Evolutionary conservation across 2,329 filamentous ascomycete genomes (phyloP).

Genomic region (Curvularia sp.): DNA sequence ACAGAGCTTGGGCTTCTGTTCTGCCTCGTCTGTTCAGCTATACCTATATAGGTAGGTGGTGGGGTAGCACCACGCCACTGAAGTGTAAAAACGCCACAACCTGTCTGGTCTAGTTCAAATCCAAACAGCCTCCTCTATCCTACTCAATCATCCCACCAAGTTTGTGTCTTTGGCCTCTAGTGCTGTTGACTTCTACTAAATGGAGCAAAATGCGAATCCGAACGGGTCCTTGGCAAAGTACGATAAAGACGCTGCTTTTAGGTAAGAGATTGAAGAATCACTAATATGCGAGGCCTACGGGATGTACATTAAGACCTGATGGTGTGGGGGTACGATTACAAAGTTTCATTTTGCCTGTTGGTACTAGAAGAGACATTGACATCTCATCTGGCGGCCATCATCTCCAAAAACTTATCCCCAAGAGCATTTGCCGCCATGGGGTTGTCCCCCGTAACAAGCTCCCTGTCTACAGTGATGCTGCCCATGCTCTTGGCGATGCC

Average conservation of each 20-base stretch:
- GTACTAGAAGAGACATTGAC: not conserved
- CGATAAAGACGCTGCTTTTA: not conserved
- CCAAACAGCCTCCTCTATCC: not conserved
- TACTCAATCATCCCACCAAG: not conserved
- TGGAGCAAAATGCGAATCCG: not conserved
- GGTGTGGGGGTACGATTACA: not conserved
- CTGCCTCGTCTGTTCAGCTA: not conserved
- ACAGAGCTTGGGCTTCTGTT: not conserved
- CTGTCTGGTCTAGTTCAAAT: no score
- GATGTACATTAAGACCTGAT: not conserved
- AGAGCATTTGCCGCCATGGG: conserved; percentile 45
- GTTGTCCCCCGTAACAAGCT: conserved; percentile 48
- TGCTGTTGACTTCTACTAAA: not conserved
- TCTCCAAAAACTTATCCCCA: conserved; percentile 45
- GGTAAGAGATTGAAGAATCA: not conserved
- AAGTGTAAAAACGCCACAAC: no score
- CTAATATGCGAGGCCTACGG: not conserved
- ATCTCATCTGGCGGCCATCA: conserved; percentile 31
- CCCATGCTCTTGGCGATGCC: conserved; percentile 52
- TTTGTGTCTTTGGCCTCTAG: not conserved
- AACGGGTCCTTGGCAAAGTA: no score
- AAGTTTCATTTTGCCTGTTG: not conserved
- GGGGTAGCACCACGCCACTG: not conserved
- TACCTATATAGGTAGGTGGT: not conserved
- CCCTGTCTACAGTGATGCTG: conserved; percentile 54